phyloP scores from a whole-genome alignment of 805 yeast genomes.

The Komagataella mondaviorum region DNA sequence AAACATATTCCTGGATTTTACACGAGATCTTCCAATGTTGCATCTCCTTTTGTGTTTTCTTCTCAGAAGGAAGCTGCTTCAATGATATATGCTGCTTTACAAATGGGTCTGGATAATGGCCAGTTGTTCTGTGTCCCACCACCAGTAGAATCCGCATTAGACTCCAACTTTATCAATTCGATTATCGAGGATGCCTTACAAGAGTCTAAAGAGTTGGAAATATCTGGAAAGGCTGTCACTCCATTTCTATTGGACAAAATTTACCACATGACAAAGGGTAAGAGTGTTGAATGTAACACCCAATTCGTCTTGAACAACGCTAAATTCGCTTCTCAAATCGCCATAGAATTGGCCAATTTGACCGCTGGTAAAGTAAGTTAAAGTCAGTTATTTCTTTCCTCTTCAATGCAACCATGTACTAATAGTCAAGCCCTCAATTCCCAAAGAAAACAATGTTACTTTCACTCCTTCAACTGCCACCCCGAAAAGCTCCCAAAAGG shows the following conservation, averaged over 20 bases:
- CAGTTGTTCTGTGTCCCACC: conserved; percentile 76
- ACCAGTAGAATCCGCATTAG: conserved; percentile 48
- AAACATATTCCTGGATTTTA: conserved; percentile 70
- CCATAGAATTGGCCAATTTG: conserved; percentile 28
- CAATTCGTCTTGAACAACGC: conserved; percentile 74
- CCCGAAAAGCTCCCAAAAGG: too few species aligned
- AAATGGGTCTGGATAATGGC: conserved; percentile 50
- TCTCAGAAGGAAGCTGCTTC: conserved; percentile 46
- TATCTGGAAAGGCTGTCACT: conserved; percentile 64
- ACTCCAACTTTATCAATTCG: conserved; percentile 31
- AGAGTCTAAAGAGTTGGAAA: conserved; percentile 37
- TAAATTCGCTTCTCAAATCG: conserved; percentile 50
- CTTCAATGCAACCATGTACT: not conserved
- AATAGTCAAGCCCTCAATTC: not conserved
- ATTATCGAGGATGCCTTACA: conserved; percentile 45
- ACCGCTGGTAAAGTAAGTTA: conserved; percentile 1
- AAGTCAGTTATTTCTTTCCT: not conserved
- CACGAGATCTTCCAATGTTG: conserved; percentile 59
- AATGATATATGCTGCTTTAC: conserved; percentile 34
- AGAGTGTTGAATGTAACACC: conserved; percentile 55
- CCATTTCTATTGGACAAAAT: conserved; percentile 62
- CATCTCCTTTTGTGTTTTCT: conserved; percentile 54
- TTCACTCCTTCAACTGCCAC: not conserved
- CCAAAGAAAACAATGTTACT: not conserved
- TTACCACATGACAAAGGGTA: conserved; percentile 56